Evolutionary conservation across 2,329 filamentous ascomycete species (phyloP), one percentile per base, ranked within the genome.

Genomic region (Atkinsonella hypoxylon): DNA sequence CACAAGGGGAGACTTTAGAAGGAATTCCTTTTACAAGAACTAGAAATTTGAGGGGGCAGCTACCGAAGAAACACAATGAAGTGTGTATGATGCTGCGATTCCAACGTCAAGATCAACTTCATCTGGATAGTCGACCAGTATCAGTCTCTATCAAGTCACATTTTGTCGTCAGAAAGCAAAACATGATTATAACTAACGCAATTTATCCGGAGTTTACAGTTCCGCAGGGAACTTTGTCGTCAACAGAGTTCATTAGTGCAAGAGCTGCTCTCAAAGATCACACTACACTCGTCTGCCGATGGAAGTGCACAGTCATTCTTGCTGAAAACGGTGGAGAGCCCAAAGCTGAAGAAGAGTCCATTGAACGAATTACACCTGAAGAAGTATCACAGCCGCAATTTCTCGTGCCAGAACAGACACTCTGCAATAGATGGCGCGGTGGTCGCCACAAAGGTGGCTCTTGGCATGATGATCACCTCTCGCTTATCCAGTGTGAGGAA

Each of bases 131-230:
- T 0, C 52, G 63, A 0, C 71, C 77, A 18, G 61, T 67, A 0
- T 51, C 70, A 0, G 56, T 75, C 0, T 73, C 79, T 2, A 59
- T 82, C 0, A 42, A 62, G 0, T 50, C 74, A 0, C 47, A 55
- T 0, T 53, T 67, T 0, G 65, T 82, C 0, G 57, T 67, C 2
- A 54, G 62, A 1, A 62, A 70, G 7, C 65, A 78, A 0, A 60
- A 59, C 0, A 62, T 86, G 0, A 59, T 70, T 0, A 63, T 74
- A 2, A 87, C 82, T 0, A 88, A 87, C 52, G 61, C 70, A 0
- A 56, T 62, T 0, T 80, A 72, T 42, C 74, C 75, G 0, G 51
- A 60, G 0, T 65, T 67, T 45, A 59, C 64, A 1, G 65, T 64
- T 6, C 32, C 20, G 36, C 30, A 20, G 26, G n/a, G 2, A 7